Evolutionary conservation across 441 rosid genomes (phyloP).

Genomic region (Croton laevigatus): DNA sequence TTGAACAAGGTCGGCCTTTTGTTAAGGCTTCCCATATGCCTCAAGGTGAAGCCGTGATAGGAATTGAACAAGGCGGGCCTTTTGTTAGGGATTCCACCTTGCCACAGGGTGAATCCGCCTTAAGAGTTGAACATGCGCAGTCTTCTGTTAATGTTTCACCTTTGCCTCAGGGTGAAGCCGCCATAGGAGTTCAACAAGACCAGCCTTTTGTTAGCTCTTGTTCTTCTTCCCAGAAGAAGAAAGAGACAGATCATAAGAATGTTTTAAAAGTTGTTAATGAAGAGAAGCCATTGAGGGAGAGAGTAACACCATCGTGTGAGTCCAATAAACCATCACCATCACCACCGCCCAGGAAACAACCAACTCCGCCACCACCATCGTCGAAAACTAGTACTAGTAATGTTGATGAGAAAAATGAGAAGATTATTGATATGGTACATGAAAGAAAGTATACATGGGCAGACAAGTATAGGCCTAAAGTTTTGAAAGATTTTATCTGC

Average conservation of each 20-base stretch:
- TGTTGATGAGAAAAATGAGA: constrained; percentile 8
- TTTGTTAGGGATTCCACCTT: no score
- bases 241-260: not conserved
- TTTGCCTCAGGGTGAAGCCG: not conserved
- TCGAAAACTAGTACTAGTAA: not conserved
- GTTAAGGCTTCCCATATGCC: no score
- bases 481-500: constrained; percentile 44
- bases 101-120: no score
- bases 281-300: constrained; percentile 61
- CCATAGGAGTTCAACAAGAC: not conserved
- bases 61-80: no score
- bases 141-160: not conserved
- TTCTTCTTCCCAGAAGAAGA: not conserved
- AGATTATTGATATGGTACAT: not conserved
- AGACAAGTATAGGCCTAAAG: constrained; percentile 36
- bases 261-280: not conserved
- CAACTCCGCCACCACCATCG: not conserved
- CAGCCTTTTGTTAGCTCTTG: not conserved
- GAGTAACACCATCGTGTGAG: constrained; percentile 16
- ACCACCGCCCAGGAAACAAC: not conserved
- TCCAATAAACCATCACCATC: not conserved
- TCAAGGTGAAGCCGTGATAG: no score
- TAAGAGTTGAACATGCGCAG: no score
- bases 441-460: constrained; percentile 30
- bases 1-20: no score